Percentiles rank a stretch among this genome's conserved stretches.
Conservation (phyloP, 805 yeast genomes). For the Kurtzmaniella fragi region DNA sequence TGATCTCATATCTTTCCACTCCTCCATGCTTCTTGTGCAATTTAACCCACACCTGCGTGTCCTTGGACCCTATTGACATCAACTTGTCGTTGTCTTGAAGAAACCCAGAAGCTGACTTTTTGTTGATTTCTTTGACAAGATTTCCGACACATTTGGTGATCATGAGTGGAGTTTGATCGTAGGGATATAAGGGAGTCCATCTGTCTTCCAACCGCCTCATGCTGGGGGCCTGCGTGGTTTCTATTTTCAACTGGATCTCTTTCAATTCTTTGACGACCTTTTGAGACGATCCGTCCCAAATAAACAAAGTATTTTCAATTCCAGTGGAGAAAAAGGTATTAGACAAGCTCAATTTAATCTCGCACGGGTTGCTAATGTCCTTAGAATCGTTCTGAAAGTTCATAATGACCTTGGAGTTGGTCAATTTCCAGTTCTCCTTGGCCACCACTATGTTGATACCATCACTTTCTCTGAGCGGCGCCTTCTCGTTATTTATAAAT, state of each 20-base stretch:
- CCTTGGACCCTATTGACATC: constrained; percentile 36
- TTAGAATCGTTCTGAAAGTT: constrained; percentile 7
- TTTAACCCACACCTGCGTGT: constrained; percentile 38
- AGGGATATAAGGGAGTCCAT: constrained; percentile 28
- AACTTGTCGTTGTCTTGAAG: constrained; percentile 43
- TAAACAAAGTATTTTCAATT: constrained; percentile 30
- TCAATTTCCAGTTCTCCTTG: constrained; percentile 33
- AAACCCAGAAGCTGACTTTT: constrained; percentile 51
- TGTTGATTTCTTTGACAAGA: constrained; percentile 52
- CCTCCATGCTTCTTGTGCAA: constrained; percentile 11
- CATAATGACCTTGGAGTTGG: constrained; percentile 20
- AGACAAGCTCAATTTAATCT: constrained; percentile 26
- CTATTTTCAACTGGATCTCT: background rate
- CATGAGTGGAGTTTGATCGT: constrained; percentile 17
- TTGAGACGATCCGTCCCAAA: constrained; percentile 19
- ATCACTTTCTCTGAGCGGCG: constrained; percentile 24
- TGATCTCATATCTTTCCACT: constrained; percentile 40
- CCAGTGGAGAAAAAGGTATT: constrained; percentile 36
- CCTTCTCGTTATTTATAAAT: constrained; percentile 19
- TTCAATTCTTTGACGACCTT: constrained; percentile 6
- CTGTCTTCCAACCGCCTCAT: constrained; percentile 15
- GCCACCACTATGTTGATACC: constrained; percentile 31
- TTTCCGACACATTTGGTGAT: constrained; percentile 54
- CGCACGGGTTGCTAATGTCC: background rate
- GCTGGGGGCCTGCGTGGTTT: background rate